These are phyloP conservation scores for Aspergillus diversus DNA, from an alignment of 495 filamentous ascomycete genomes.

Conservation along the genomic window DNA sequence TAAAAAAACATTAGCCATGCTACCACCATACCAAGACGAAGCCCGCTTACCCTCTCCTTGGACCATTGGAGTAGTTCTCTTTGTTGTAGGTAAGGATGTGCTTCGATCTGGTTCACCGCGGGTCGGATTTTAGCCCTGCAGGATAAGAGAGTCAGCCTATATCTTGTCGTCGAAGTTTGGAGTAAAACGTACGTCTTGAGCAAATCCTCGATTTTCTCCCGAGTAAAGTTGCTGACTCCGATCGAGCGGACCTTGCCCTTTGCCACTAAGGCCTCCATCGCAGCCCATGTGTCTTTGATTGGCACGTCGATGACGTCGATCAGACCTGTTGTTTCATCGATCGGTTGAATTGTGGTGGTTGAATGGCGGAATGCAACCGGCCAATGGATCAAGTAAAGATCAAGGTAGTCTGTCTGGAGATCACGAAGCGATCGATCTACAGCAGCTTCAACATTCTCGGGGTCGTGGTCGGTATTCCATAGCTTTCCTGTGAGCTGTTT, in stretches of 20 bases:
- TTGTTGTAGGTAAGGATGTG: constrained; percentile 77
- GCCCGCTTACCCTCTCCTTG: constrained; percentile 9
- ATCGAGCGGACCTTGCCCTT: constrained; percentile 71
- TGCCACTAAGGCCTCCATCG: constrained; percentile 68
- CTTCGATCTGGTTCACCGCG: constrained; percentile 79
- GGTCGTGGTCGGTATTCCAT: constrained; percentile 56
- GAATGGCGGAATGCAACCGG: constrained; percentile 58
- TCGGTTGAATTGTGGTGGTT: constrained; percentile 44
- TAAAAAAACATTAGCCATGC: constrained; percentile 19
- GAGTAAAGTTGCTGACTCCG: constrained; percentile 75
- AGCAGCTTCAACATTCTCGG: constrained; percentile 55
- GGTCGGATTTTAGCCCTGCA: constrained; percentile 55
- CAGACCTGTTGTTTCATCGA: constrained; percentile 36
- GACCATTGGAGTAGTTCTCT: constrained; percentile 49
- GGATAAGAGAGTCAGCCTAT: not conserved
- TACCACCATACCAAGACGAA: not conserved
- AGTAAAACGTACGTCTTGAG: constrained; percentile 46
- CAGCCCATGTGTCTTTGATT: constrained; percentile 65
- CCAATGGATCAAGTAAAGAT: constrained; percentile 60
- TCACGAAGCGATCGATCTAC: constrained; percentile 68
- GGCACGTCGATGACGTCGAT: constrained; percentile 34
- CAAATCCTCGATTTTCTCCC: constrained; percentile 61
- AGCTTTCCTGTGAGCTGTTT: constrained; percentile 27
- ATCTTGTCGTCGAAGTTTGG: not conserved
- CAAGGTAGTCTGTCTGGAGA: constrained; percentile 74